Evolutionary conservation across 73 alveolate genomes (phyloP).

Genomic region (Stentor roeselii): DNA sequence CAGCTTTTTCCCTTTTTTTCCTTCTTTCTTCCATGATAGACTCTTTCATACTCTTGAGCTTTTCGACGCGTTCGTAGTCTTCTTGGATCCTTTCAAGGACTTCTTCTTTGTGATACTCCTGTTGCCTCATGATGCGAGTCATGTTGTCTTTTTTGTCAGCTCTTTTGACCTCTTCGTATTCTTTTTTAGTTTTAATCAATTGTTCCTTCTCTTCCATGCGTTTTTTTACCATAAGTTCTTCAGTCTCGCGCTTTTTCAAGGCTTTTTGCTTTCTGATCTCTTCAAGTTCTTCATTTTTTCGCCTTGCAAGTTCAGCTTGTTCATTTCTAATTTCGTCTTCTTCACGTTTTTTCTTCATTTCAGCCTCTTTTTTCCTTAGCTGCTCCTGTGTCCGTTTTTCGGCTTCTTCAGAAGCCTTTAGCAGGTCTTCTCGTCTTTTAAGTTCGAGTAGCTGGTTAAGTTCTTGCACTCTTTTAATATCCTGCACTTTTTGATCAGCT

Average conservation of each 20-base stretch:
- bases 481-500: slow-evolving; percentile 17
- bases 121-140: background rate
- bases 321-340: slow-evolving; percentile 5
- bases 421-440: background rate
- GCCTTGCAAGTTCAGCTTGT: background rate
- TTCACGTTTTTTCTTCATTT: background rate
- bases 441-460: background rate
- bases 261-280: background rate
- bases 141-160: slow-evolving; percentile 22
- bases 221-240: slow-evolving; percentile 4
- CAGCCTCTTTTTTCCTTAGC: background rate
- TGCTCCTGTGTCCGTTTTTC: slow-evolving; percentile 12
- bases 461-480: background rate
- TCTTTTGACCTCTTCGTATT: background rate
- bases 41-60: background rate
- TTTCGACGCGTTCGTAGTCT: background rate
- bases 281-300: background rate
- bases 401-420: slow-evolving; percentile 10
- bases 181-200: background rate
- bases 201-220: background rate
- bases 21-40: slow-evolving; percentile 4
- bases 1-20: slow-evolving; percentile 4
- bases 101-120: background rate
- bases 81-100: slow-evolving; percentile 8
- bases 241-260: background rate